These are phyloP conservation scores for Psilocybe azurescens DNA, from an alignment of 768 basidiomycete species.

Conservation along the genomic window DNA sequence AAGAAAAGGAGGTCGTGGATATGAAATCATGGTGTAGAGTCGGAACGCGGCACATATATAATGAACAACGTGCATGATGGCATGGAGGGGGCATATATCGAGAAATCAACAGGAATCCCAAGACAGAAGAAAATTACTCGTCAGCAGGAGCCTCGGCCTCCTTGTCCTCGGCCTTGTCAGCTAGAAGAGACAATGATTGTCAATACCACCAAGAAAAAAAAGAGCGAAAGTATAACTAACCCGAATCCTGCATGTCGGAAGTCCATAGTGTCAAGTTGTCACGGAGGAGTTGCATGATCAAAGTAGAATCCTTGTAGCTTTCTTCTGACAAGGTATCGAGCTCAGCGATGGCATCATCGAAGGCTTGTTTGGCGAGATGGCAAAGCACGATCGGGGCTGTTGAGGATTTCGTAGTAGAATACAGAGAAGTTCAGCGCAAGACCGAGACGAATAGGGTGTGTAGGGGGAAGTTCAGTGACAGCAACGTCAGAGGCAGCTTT, in stretches of 20 bases:
- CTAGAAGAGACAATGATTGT: conserved; percentile 27
- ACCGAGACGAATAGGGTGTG: conserved; percentile 98
- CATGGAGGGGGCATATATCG: conserved; percentile 7
- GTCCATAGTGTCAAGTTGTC: conserved; percentile 99
- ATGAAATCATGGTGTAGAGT: conserved; percentile 5
- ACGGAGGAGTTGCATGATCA: conserved; percentile 96
- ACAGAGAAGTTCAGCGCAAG: conserved; percentile 99
- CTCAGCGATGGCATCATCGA: conserved; percentile 98
- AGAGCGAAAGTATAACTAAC: conserved; percentile 44
- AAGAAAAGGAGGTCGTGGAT: conserved; percentile 3
- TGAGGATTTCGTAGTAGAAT: conserved; percentile 99
- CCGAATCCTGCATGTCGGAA: conserved; percentile 94
- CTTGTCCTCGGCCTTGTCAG: conserved; percentile 77
- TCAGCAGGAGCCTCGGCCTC: conserved; percentile 70
- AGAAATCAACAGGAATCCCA: conserved; percentile 18
- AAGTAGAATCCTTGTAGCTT: conserved; percentile 98
- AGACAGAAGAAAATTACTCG: conserved; percentile 50
- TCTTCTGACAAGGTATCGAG: conserved; percentile 98
- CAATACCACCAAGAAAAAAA: not conserved
- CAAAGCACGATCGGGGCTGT: conserved; percentile 99
- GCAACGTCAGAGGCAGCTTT: conserved; percentile 98
- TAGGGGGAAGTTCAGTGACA: conserved; percentile 92
- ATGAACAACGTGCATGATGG: conserved; percentile 12
- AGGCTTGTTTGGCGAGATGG: conserved; percentile 98
- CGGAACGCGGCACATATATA: conserved; percentile 8